Percentiles rank a stretch among this genome's conserved stretches.
These are phyloP conservation scores for Cyphellophora europaea DNA, from an alignment of 2,329 filamentous ascomycete species.

Conservation along the genomic window DNA sequence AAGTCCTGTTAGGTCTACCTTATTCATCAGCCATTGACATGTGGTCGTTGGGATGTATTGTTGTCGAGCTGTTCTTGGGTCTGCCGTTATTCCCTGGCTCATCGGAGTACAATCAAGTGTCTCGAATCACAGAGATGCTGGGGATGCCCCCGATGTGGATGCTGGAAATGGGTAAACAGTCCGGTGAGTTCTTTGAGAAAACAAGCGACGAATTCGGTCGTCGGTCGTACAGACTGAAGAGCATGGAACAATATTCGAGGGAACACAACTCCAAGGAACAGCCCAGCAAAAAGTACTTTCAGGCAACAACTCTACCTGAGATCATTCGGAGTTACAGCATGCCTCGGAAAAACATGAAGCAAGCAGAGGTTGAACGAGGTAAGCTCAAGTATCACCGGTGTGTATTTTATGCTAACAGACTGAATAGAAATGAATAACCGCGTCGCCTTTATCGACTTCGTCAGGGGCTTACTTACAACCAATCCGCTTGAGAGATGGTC, in stretches of 20 bases:
- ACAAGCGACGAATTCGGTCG: slow-evolving; percentile 82
- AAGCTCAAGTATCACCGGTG: slow-evolving; percentile 22
- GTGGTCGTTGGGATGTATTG: slow-evolving; percentile 98
- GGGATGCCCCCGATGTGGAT: slow-evolving; percentile 97
- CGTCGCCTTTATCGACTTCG: slow-evolving; percentile 95
- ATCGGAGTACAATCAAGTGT: slow-evolving; percentile 97
- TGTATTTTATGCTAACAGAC: too few relatives aligned
- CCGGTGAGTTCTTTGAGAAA: slow-evolving; percentile 95
- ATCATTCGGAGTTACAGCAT: slow-evolving; percentile 98
- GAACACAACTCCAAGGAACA: slow-evolving; percentile 97
- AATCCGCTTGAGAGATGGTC: slow-evolving; percentile 97
- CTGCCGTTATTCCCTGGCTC: slow-evolving; percentile 92
- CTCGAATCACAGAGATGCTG: slow-evolving; percentile 95
- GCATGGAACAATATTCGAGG: slow-evolving; percentile 93
- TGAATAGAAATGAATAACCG: slow-evolving; percentile 94
- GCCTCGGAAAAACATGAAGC: slow-evolving; percentile 99
- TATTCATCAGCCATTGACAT: slow-evolving; percentile 99
- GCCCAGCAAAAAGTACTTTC: slow-evolving; percentile 99
- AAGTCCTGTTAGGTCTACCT: slow-evolving; percentile 87
- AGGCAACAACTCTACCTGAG: slow-evolving; percentile 83
- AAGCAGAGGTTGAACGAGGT: slow-evolving; percentile 92
- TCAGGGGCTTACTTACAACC: slow-evolving; percentile 82
- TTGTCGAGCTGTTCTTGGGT: slow-evolving; percentile 92
- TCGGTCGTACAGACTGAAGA: slow-evolving; percentile 84
- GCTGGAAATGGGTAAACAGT: slow-evolving; percentile 97